phyloP scores from a whole-genome alignment of 169 alveolate genomes.

The Cryptosporidium bovis region DNA sequence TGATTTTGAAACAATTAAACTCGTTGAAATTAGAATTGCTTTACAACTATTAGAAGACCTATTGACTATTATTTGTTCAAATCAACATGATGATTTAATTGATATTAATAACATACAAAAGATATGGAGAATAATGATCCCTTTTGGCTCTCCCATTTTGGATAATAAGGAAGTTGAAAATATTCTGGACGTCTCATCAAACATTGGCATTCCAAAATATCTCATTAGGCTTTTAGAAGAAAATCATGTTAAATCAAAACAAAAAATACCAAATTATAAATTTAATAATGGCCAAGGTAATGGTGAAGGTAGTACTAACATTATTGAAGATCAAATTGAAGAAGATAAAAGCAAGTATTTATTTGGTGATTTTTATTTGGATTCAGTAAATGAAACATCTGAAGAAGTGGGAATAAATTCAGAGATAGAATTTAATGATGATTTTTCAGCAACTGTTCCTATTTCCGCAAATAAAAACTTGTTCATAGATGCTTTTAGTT shows the following conservation, averaged over 20 bases:
- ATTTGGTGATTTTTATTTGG: constrained; percentile 18
- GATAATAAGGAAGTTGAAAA: constrained; percentile 17
- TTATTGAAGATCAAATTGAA: background rate
- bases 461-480: background rate
- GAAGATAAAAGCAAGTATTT: background rate
- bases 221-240: background rate
- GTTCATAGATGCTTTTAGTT: constrained; percentile 3
- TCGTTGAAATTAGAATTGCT: constrained; percentile 28
- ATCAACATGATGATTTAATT: background rate
- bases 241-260: background rate
- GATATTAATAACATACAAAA: background rate
- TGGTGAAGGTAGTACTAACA: background rate
- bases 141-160: constrained; percentile 48
- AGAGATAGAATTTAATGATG: background rate
- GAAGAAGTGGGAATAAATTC: constrained; percentile 5
- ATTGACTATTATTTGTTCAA: background rate
- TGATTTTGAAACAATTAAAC: background rate
- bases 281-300: no score
- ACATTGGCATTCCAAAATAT: constrained; percentile 16
- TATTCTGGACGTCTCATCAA: background rate
- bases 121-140: constrained; percentile 45
- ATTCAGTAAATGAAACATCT: constrained; percentile 4
- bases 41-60: constrained; percentile 46
- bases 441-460: no score
- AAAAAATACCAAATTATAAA: background rate